Evolutionary conservation across 495 filamentous ascomycete species (phyloP), one percentile per base, ranked within the genome.

Genomic region (Penicillium diatomitis): DNA sequence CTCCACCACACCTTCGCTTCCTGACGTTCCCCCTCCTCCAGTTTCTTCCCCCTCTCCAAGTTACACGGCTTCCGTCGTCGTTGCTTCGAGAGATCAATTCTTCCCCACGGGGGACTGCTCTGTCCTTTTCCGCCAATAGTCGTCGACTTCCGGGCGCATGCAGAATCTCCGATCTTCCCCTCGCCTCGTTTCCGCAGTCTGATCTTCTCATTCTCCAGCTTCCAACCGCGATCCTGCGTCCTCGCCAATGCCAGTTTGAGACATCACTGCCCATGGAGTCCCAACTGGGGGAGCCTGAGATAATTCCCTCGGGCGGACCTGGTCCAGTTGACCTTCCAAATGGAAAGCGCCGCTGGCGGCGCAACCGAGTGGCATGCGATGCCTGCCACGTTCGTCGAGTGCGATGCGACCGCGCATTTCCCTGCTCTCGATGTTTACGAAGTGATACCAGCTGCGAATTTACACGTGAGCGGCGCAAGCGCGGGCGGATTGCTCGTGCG

Each of bases 361-460:
- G 71, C 9, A 74, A 74, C 47, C 66, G 65, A 36, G 67, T 74
- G 9, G 71, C 71, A 29, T 74, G 71, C 51, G 69, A 74, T 49
- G 67, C 69, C 6, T 74, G 71, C 47, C 71, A 74, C 40, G 54
- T 63, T 4, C 71, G 71, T 12, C 69, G 71, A 8, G 71, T 74
- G n/a, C 64, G 69, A 54, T 74, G 71, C 61, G 71, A 74, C 52
- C 69, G 71, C 11, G 69, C 68, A 3, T 74, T 74, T 39, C 71
- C 71, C 8, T 74, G 71, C 46, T 70, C 69, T 12, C 62, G 71
- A 48, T 74, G 71, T 34, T 59, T 71, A 9, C 67, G 69, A 31
- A 69, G 69, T 52, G 66, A 71, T 4, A 67, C 63, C 27, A 63
- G 53, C 30, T 74, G 71, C 46, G 65, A 72, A 56, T 71, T 74